These are phyloP conservation scores for Kurtzmaniella quercitrusa DNA, from an alignment of 1,139 yeast genomes.

Conservation along the genomic window DNA sequence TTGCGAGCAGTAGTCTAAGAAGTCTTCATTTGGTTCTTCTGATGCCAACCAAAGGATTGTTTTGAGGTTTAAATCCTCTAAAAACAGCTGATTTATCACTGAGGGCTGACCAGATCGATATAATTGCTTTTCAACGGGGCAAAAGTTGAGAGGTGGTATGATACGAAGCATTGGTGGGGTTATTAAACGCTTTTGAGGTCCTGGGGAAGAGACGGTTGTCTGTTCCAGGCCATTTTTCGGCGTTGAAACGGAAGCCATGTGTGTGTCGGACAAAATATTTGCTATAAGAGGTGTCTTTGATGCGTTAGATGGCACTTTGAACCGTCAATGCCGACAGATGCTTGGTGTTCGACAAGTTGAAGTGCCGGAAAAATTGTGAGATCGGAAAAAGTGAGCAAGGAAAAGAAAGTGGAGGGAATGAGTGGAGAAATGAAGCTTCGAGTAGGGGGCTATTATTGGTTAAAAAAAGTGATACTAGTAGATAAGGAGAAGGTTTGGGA, in stretches of 20 bases:
- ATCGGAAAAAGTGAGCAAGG: too few species aligned
- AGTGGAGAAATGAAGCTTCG: too few species aligned
- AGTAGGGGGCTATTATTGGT: too few species aligned
- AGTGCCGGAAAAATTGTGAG: too few species aligned
- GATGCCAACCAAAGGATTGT: conserved; percentile 92
- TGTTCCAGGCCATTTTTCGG: neutral
- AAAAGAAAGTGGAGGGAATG: too few species aligned
- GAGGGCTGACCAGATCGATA: conserved; percentile 96
- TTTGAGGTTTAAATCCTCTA: conserved; percentile 66
- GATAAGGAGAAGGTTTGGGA: too few species aligned
- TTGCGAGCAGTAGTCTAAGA: conserved; percentile 74
- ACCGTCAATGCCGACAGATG: too few species aligned
- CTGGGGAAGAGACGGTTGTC: conserved; percentile 1
- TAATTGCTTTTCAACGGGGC: conserved; percentile 85
- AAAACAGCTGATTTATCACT: conserved; percentile 84
- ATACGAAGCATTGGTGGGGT: conserved; percentile 58
- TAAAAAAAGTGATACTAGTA: too few species aligned
- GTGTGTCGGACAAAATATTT: too few species aligned
- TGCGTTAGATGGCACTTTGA: too few species aligned
- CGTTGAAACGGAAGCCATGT: neutral
- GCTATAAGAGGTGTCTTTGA: neutral
- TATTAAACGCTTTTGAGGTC: conserved; percentile 17
- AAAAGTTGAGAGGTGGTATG: conserved; percentile 91
- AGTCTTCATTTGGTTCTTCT: conserved; percentile 90
- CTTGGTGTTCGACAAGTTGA: too few species aligned